Evolutionary conservation across 805 yeast species (phyloP).

Genomic region (Wickerhamomyces chambardii): DNA sequence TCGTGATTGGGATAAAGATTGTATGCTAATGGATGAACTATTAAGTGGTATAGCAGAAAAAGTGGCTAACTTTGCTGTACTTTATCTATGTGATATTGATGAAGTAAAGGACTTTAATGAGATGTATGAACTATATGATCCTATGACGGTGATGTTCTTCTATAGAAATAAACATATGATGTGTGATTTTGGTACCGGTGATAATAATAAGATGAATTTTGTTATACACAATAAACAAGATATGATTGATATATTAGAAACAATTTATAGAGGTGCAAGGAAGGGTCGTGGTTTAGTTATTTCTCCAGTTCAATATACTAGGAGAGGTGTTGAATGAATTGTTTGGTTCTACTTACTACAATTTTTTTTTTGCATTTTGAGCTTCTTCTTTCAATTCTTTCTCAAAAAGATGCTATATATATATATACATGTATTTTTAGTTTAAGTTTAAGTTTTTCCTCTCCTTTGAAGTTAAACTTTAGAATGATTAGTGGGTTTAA

Average conservation of each 20-base stretch:
- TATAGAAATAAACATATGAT: slow-evolving; percentile 91
- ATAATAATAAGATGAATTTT: slow-evolving; percentile 90
- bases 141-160: slow-evolving; percentile 90
- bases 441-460: no score
- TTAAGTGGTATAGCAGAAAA: slow-evolving; percentile 73
- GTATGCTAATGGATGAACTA: slow-evolving; percentile 88
- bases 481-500: no score
- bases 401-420: no score
- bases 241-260: slow-evolving; percentile 83
- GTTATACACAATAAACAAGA: slow-evolving; percentile 74
- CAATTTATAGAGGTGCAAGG: slow-evolving; percentile 82
- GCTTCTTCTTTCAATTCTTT: no score
- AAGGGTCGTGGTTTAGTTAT: slow-evolving; percentile 90
- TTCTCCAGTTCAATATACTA: slow-evolving; percentile 43
- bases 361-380: no score
- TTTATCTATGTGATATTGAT: slow-evolving; percentile 83
- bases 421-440: no score
- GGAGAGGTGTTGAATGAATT: slow-evolving; percentile 2
- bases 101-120: slow-evolving; percentile 85
- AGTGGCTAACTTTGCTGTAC: slow-evolving; percentile 78
- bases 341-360: no score
- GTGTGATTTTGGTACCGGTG: slow-evolving; percentile 98
- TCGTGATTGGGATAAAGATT: slow-evolving; percentile 61
- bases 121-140: slow-evolving; percentile 87
- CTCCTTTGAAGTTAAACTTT: no score